Base-by-base conservation (phyloP, 257 asterid species). In the Capsicum baccatum region DNA sequence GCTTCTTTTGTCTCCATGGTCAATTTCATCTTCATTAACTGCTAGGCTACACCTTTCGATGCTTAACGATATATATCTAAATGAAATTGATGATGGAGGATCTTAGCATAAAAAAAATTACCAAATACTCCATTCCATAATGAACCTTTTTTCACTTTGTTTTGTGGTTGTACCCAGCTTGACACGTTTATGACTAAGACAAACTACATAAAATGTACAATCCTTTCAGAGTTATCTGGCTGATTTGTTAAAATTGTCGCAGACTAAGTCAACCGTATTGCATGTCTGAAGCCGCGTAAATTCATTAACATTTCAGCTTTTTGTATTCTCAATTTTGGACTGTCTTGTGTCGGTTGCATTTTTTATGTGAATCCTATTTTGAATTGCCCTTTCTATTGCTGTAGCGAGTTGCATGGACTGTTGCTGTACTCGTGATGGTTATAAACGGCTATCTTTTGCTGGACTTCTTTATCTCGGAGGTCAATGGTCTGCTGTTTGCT, bases 371-470 rank as follows among this genome's bases (percentile, higher is more conserved):
- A 54, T 35, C 62, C 54, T 64, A 70, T 47, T 47, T 15, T 60
- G 63, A 56, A 78, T 73, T 55, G 67, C 5, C 9, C 19, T 52
- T 83, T 6, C 66, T 85, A 48, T 63, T 26, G 19, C 50, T 89
- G 90, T 84, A 96, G 99, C 91, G 92, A 83, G 86, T 91, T 73
- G 97, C 98, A 6, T 96, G 99, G 99, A 92, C 93, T 1, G 96
- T 96, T 91, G 98, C 98, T 60, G 92, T 88, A 19, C 90, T 96
- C 76, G 98, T 96, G 92, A 96, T 96, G 66, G 95, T 92, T 85
- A 96, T 95, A 35, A 95, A 93, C 44, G 98, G 99, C 54, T 94
- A 96, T 91, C 96, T 96, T 84, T 87, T 96, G 91, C 90, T 96
- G 81, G 91, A 94, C 87, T 96, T 96, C 84, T 91, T 94, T 89